Percentiles rank a stretch among this genome's conserved stretches.
Evolutionary conservation across 2,329 filamentous ascomycete species (phyloP).

Genomic region (Claviceps digitariae): DNA sequence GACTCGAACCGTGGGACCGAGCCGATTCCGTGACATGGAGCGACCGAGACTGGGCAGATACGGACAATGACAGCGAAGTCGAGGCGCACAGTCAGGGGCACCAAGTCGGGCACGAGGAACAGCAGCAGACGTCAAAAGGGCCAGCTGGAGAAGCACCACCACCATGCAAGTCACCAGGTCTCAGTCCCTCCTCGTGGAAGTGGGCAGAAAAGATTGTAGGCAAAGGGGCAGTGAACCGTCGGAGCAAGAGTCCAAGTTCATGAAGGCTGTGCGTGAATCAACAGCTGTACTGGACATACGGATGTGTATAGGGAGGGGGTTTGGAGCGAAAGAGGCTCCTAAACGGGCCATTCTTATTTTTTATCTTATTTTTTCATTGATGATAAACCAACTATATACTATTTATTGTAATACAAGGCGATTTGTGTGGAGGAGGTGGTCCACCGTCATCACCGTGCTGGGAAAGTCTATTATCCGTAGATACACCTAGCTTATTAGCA

Average conservation of each 20-base stretch:
- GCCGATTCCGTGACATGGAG: constrained; percentile 51
- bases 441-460: too few relatives aligned
- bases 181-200: constrained; percentile 28
- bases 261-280: background rate
- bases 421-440: too few relatives aligned
- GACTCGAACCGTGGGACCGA: constrained; percentile 12
- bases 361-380: too few relatives aligned
- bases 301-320: too few relatives aligned
- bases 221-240: constrained; percentile 18
- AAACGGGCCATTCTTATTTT: too few relatives aligned
- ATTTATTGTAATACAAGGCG: too few relatives aligned
- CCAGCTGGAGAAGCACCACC: constrained; percentile 8
- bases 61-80: constrained; percentile 29
- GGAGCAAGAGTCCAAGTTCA: constrained; percentile 15
- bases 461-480: too few relatives aligned
- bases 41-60: constrained; percentile 50
- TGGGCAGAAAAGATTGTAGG: constrained; percentile 44
- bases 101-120: constrained; percentile 2
- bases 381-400: too few relatives aligned
- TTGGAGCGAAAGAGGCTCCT: too few relatives aligned
- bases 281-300: too few relatives aligned
- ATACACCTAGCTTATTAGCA: too few relatives aligned
- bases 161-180: background rate
- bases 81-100: constrained; percentile 11
- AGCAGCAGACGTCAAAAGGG: background rate